Conservation (phyloP, 129 eudicot genomes). For the carrot (Daucus carota) region DNA sequence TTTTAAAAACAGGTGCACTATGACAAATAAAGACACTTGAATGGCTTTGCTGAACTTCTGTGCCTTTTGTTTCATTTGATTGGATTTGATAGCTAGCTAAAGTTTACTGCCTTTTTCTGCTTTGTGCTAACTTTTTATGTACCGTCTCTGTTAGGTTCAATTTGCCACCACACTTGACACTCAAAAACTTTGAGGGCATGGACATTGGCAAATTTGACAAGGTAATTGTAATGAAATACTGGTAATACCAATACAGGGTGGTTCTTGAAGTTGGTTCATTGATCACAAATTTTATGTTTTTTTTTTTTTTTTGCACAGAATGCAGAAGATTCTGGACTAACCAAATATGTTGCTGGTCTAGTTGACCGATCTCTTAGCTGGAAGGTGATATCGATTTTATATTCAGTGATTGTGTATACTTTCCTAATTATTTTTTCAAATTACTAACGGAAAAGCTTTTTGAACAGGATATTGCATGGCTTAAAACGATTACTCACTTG, state of each 20-base stretch:
- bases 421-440: neutral
- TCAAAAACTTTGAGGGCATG: constrained; percentile 78
- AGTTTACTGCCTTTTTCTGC: neutral
- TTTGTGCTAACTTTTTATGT: neutral
- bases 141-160: constrained; percentile 41
- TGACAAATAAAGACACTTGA: neutral
- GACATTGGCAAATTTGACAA: constrained; percentile 74
- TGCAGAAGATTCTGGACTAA: constrained; percentile 82
- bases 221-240: constrained; percentile 26
- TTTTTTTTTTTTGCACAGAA: constrained; percentile 37
- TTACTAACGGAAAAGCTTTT: neutral
- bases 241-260: neutral
- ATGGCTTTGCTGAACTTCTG: neutral
- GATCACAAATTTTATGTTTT: constrained; percentile 4
- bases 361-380: constrained; percentile 84
- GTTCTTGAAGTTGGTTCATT: neutral
- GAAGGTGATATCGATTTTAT: constrained; percentile 38
- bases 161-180: constrained; percentile 56
- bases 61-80: neutral
- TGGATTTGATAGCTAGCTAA: neutral
- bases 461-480: constrained; percentile 84
- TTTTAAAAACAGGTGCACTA: constrained; percentile 79
- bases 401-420: neutral
- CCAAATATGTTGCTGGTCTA: constrained; percentile 85
- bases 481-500: constrained; percentile 68